Evolutionary conservation across 2,329 filamentous ascomycete genomes (phyloP).

Genomic region (Tolypocladium tundrense): DNA sequence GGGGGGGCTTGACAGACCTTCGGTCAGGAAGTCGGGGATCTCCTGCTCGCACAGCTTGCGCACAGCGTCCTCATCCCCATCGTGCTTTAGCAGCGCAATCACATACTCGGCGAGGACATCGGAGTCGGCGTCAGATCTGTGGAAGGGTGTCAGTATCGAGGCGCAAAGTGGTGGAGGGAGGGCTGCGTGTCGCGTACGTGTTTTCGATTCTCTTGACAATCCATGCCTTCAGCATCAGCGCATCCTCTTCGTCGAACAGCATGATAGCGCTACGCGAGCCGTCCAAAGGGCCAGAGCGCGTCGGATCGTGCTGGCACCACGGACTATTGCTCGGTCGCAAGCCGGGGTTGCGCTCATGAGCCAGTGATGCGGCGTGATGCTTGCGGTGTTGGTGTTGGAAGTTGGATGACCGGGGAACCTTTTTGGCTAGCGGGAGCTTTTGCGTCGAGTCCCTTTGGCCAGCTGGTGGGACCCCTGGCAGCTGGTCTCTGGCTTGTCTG

Average conservation of each 20-base stretch:
- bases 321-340: neutral
- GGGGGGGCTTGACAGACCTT: slow-evolving; percentile 33
- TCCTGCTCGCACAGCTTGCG: slow-evolving; percentile 59
- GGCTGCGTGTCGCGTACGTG: slow-evolving; percentile 42
- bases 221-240: slow-evolving; percentile 60
- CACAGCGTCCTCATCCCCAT: slow-evolving; percentile 54
- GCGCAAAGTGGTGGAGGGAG: neutral
- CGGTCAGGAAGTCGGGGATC: slow-evolving; percentile 65
- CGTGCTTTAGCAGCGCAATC: slow-evolving; percentile 63
- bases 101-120: slow-evolving; percentile 80
- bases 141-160: slow-evolving; percentile 3
- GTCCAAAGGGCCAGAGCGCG: neutral
- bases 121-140: slow-evolving; percentile 66
- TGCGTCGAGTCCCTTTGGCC: neutral
- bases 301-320: neutral
- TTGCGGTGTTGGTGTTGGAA: neutral
- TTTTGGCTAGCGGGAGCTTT: neutral
- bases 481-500: neutral
- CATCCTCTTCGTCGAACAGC: slow-evolving; percentile 54
- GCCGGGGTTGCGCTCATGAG: neutral
- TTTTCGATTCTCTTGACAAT: slow-evolving; percentile 67
- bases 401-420: neutral
- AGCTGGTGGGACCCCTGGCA: neutral
- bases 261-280: slow-evolving; percentile 25
- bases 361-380: neutral